Base-by-base conservation (phyloP, 2,329 filamentous ascomycete genomes). In the Mollisia scopiformis region DNA sequence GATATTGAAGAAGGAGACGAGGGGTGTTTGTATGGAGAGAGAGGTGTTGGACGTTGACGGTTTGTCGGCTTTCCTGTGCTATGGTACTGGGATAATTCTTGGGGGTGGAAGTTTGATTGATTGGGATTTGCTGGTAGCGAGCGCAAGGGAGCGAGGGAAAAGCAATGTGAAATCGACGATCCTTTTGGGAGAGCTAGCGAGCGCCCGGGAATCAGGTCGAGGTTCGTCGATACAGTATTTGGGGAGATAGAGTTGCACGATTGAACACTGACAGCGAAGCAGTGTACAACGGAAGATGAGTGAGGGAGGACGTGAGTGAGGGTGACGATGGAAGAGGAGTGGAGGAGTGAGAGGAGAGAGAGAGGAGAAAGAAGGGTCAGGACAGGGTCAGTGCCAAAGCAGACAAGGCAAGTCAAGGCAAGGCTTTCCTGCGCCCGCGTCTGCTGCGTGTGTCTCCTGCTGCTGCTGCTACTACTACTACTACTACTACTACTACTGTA, bases 1-100 rank as follows among this genome's bases (percentile, higher is more conserved):
- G 53, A 55, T 55, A n/a, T n/a, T n/a, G n/a, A n/a, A n/a, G n/a
- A n/a, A n/a, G n/a, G n/a, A n/a, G n/a, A n/a, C n/a, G n/a, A n/a
- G n/a, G n/a, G n/a, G n/a, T n/a, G n/a, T n/a, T n/a, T n/a, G n/a
- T n/a, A n/a, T n/a, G n/a, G 37, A 37, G 39, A 43, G 21, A 21
- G 35, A 27, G 33, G 28, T 33, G 7, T 27, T 27, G 21, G 51
- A 33, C 28, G 56, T 35, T 27, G 56, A 55, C 41, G 50, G 49
- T 54, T 56, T 58, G 13, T 25, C 7, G 59, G 56, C 11, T 47
- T 51, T 62, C 57, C 59, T 64, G 53, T 62, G 57, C 25, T 21
- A 52, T 58, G 60, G 56, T 37, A 28, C 56, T 51, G 49, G 49
- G 49, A 51, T 51, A n/a, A n/a, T 33, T 27, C 28, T 28, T 28